Evolutionary conservation across 768 basidiomycete species (phyloP).

Genomic region (Boletus pseudopeckii): DNA sequence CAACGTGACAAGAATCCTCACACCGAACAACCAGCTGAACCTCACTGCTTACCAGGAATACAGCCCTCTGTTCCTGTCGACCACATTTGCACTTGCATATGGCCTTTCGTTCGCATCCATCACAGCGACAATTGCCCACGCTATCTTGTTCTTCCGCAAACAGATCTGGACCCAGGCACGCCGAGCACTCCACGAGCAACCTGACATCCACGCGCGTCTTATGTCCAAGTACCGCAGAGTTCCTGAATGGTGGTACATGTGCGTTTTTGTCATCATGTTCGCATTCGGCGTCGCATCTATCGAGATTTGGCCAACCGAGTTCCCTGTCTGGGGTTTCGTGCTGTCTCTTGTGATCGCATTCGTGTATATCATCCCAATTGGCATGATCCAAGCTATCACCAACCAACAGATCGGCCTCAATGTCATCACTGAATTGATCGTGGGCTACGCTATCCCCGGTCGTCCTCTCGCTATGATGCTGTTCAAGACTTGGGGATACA

Average conservation of each 20-base stretch:
- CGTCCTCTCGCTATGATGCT: slow-evolving; percentile 77
- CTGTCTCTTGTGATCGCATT: slow-evolving; percentile 42
- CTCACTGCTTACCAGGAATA: slow-evolving; percentile 34
- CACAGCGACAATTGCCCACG: slow-evolving; percentile 39
- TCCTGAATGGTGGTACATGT: slow-evolving; percentile 59
- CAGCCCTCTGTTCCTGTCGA: slow-evolving; percentile 42
- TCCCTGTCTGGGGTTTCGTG: slow-evolving; percentile 44
- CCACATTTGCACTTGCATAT: slow-evolving; percentile 55
- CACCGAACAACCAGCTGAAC: slow-evolving; percentile 31
- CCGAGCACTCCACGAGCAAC: slow-evolving; percentile 49
- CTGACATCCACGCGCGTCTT: slow-evolving; percentile 58
- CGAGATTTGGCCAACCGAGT: slow-evolving; percentile 58
- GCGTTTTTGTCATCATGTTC: slow-evolving; percentile 46
- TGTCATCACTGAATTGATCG: slow-evolving; percentile 72
- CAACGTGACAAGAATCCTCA: slow-evolving; percentile 39
- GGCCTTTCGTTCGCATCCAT: slow-evolving; percentile 43
- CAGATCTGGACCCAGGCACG: slow-evolving; percentile 53
- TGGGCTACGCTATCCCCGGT: slow-evolving; percentile 55
- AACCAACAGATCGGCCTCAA: slow-evolving; percentile 71
- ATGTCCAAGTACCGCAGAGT: slow-evolving; percentile 58
- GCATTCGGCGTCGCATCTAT: slow-evolving; percentile 60
- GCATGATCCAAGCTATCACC: slow-evolving; percentile 75
- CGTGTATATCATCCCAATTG: slow-evolving; percentile 74
- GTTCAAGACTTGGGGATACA: slow-evolving; percentile 71
- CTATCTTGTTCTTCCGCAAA: slow-evolving; percentile 53